A percentile compares a stretch with the other conserved stretches of the same genome.
Evolutionary conservation across 306 rosid genomes (phyloP).

Genomic region (Gynostemma pentaphyllum): DNA sequence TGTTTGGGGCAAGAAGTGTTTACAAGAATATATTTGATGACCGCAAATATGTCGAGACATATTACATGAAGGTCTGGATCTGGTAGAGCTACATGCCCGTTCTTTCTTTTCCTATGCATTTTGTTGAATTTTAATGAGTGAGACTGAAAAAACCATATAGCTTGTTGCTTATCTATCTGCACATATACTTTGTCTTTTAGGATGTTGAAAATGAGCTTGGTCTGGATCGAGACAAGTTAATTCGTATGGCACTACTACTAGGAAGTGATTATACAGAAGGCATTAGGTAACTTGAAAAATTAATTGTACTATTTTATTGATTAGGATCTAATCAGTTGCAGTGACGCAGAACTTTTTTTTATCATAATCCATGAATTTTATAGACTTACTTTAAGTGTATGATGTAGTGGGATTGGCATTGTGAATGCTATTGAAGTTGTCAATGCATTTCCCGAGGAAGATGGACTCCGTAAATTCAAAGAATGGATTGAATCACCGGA

Average conservation of each 20-base stretch:
- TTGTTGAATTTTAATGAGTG: neutral
- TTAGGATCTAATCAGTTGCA: neutral
- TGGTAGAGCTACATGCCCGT: constrained; percentile 12
- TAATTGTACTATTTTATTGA: neutral
- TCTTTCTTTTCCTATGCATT: neutral
- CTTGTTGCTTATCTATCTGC: constrained; percentile 4
- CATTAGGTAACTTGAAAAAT: constrained; percentile 46
- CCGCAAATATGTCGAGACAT: constrained; percentile 93
- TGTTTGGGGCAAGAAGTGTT: constrained; percentile 88
- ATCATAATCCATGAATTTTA: constrained; percentile 19
- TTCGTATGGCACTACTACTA: constrained; percentile 80
- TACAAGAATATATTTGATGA: constrained; percentile 97
- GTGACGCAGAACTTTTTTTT: constrained; percentile 3
- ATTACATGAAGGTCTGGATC: constrained; percentile 70
- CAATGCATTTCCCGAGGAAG: constrained; percentile 84
- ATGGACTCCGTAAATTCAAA: constrained; percentile 66
- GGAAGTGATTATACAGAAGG: constrained; percentile 99
- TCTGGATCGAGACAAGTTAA: constrained; percentile 57
- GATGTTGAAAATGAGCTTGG: constrained; percentile 94
- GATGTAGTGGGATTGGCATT: constrained; percentile 87
- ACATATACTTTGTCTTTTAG: constrained; percentile 25
- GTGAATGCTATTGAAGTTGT: constrained; percentile 94
- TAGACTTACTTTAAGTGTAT: constrained; percentile 12
- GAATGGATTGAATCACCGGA: constrained; percentile 97
- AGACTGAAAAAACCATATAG: neutral